A percentile compares a stretch with the other conserved stretches of the same genome.
These are phyloP conservation scores for Yamadazyma sp. DNA, from an alignment of 805 yeast genomes.

Conservation along the genomic window DNA sequence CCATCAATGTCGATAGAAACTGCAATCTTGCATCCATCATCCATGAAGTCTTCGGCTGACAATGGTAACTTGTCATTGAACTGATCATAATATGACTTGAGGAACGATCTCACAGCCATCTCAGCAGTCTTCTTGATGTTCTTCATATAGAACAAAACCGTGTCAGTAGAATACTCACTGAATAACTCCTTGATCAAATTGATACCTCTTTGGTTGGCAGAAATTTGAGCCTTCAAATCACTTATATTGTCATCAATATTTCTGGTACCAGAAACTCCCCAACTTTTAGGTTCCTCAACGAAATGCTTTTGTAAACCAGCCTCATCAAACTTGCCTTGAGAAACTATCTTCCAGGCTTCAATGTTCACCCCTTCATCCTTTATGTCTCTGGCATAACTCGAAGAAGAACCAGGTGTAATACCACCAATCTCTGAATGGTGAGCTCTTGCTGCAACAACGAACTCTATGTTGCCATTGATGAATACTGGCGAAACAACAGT, in stretches of 20 bases:
- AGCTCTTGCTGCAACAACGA: slow-evolving; percentile 23
- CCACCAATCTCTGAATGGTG: slow-evolving; percentile 27
- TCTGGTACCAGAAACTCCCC: slow-evolving; percentile 23
- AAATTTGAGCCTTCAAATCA: slow-evolving; percentile 80
- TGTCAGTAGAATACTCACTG: slow-evolving; percentile 56
- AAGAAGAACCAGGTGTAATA: slow-evolving; percentile 21
- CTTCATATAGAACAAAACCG: slow-evolving; percentile 70
- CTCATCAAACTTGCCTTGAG: slow-evolving; percentile 20
- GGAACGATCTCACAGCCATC: slow-evolving; percentile 53
- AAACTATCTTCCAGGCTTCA: slow-evolving; percentile 20
- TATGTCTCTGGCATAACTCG: slow-evolving; percentile 21
- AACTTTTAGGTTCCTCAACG: slow-evolving; percentile 18
- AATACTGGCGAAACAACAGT: slow-evolving; percentile 24
- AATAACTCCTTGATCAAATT: slow-evolving; percentile 58
- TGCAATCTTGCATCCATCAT: slow-evolving; percentile 18
- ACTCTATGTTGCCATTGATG: slow-evolving; percentile 17
- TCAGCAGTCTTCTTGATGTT: slow-evolving; percentile 84
- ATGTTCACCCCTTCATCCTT: slow-evolving; percentile 23
- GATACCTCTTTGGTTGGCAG: slow-evolving; percentile 85
- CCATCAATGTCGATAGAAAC: slow-evolving; percentile 21
- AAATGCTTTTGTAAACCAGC: slow-evolving; percentile 19
- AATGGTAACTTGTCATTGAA: slow-evolving; percentile 35
- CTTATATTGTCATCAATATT: slow-evolving; percentile 22
- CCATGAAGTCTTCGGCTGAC: slow-evolving; percentile 19
- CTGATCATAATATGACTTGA: slow-evolving; percentile 33